These are phyloP conservation scores for Candida sanyaensis DNA, from an alignment of 1,139 yeast species.

Conservation along the genomic window DNA sequence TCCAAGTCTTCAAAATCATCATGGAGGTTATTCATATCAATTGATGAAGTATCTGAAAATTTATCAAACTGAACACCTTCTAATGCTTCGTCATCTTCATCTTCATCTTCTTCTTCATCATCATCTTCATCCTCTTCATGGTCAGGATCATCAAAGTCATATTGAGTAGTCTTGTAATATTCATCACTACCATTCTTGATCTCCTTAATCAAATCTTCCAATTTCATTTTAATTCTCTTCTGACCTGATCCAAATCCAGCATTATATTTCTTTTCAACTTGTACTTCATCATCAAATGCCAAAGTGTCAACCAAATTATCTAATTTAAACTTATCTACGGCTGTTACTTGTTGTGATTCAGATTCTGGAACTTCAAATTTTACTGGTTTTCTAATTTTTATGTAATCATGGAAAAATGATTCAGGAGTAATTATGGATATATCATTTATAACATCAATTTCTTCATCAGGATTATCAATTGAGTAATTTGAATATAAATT, in stretches of 20 bases:
- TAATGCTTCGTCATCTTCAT: constrained; percentile 14
- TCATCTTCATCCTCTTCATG: constrained; percentile 23
- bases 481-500: constrained; percentile 2
- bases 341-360: constrained; percentile 19
- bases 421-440: neutral
- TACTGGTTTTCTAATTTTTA: constrained; percentile 39
- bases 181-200: constrained; percentile 37
- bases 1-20: constrained; percentile 54
- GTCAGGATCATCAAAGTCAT: constrained; percentile 34
- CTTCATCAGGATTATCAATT: neutral
- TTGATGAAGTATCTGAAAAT: constrained; percentile 26
- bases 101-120: constrained; percentile 14
- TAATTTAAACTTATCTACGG: constrained; percentile 28
- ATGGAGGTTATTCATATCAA: constrained; percentile 45
- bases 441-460: constrained; percentile 1
- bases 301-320: constrained; percentile 35
- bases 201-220: constrained; percentile 46
- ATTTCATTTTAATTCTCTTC: constrained; percentile 48
- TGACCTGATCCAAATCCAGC: constrained; percentile 72
- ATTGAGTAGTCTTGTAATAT: constrained; percentile 69
- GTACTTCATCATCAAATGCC: constrained; percentile 34
- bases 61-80: constrained; percentile 13
- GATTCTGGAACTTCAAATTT: constrained; percentile 30
- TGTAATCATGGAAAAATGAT: constrained; percentile 29
- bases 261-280: constrained; percentile 55